A percentile compares a stretch with the other conserved stretches of the same genome.
Evolutionary conservation across 2,329 filamentous ascomycete genomes (phyloP).

Genomic region (Alternaria gaisen): DNA sequence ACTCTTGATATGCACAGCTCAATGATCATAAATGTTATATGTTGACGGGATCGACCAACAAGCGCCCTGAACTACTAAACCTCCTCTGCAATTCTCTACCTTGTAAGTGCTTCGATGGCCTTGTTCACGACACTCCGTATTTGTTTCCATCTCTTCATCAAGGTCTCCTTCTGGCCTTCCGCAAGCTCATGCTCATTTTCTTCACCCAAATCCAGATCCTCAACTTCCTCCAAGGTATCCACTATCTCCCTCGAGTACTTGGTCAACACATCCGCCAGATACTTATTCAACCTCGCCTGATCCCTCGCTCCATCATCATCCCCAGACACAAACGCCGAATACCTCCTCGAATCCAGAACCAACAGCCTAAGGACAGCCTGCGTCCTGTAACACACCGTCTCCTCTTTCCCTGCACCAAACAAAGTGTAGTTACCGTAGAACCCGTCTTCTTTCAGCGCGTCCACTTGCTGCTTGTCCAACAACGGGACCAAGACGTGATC

Average conservation of each 20-base stretch:
- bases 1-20: conserved; percentile 16
- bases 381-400: conserved; percentile 55
- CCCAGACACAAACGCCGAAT: conserved; percentile 42
- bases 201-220: conserved; percentile 28
- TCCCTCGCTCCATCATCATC: conserved; percentile 47
- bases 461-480: conserved; percentile 42
- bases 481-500: conserved; percentile 54
- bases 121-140: conserved; percentile 38
- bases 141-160: conserved; percentile 51
- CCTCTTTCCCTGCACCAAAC: conserved; percentile 4
- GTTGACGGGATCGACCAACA: background rate
- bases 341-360: conserved; percentile 39
- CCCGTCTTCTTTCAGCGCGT: conserved; percentile 53
- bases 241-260: conserved; percentile 43
- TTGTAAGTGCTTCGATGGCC: conserved; percentile 19
- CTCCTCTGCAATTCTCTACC: background rate
- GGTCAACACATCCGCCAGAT: conserved; percentile 43
- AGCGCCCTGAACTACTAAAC: background rate
- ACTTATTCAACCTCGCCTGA: conserved; percentile 49
- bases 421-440: conserved; percentile 51
- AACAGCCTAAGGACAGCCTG: conserved; percentile 55
- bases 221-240: conserved; percentile 38
- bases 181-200: background rate
- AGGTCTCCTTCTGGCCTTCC: conserved; percentile 35
- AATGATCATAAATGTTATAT: conserved; percentile 10